Base-by-base conservation (phyloP, 768 basidiomycete genomes). In the Panaeolus cyanescens region DNA sequence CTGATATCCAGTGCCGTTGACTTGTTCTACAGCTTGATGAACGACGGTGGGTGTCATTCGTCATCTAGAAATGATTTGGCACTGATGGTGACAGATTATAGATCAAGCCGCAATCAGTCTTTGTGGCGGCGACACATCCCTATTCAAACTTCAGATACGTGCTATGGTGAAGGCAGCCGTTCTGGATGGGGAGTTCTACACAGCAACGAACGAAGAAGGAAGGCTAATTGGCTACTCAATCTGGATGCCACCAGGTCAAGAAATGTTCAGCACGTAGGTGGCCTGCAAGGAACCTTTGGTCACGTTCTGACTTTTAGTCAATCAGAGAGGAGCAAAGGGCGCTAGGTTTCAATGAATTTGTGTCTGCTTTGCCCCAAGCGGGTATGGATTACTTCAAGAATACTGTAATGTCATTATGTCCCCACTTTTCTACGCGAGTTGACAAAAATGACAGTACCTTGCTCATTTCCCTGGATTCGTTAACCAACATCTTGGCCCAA, bases 241-340 rank as follows among this genome's bases (percentile, higher is more conserved):
- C 22, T 76, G 75, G 72, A 74, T 73, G 65, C 74, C 75, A 2
- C 72, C 75, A 0, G 73, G 72, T 2, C 56, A 64, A 34, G 70
- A 72, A 2, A 56, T 76, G 57, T 76, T 74, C 60, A 68, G 68
- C 64, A 70, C 72, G 75, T 74, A 55, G 61, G 74, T 58, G 12
- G 28, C 62, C 45, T 28, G 12, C 10, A 50, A 28, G 22, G 7
- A 40, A 20, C 32, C n/a, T 3, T 5, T 3, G 15, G 7, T n/a
- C 32, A n/a, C 13, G 6, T n/a, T 5, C 22, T 17, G 31, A 42
- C 31, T 31, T 19, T 32, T 40, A 30, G 37, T 25, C 25, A 20
- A 22, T 8, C 53, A 72, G 73, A 31, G 65, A 68, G 36, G 67
- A 70, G 54, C 69, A 74, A 56, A 62, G 72, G 36, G 64, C 58